Evolutionary conservation across 2,329 filamentous ascomycete genomes (phyloP).

Genomic region (Dothiorella sarmentorum): DNA sequence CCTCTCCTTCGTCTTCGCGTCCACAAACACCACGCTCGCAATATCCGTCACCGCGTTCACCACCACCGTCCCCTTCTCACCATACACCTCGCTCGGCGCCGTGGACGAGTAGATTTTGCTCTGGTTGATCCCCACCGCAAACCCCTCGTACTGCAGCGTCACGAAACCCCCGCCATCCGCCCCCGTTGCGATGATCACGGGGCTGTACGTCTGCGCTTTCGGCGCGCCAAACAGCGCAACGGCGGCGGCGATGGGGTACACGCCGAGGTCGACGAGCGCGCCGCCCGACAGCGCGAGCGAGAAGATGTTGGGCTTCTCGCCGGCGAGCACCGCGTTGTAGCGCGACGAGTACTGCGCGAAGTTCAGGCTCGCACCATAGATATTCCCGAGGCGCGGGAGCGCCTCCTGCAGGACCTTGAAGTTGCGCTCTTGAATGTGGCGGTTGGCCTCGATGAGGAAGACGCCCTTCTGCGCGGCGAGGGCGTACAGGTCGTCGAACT

Average conservation of each 20-base stretch:
- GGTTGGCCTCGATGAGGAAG: constrained; percentile 48
- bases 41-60: constrained; percentile 47
- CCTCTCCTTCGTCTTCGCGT: constrained; percentile 42
- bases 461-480: constrained; percentile 41
- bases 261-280: constrained; percentile 47
- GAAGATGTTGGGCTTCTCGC: constrained; percentile 49
- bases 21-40: constrained; percentile 38
- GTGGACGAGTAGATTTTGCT: constrained; percentile 45
- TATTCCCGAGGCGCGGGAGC: constrained; percentile 38
- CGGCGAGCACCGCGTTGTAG: constrained; percentile 46
- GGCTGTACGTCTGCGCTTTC: constrained; percentile 39
- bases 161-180: constrained; percentile 47
- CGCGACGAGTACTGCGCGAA: constrained; percentile 46
- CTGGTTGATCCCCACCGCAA: constrained; percentile 43
- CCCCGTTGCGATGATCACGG: constrained; percentile 43
- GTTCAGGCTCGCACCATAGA: constrained; percentile 45
- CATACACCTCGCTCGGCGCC: constrained; percentile 45
- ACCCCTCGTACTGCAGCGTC: constrained; percentile 43
- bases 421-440: constrained; percentile 50
- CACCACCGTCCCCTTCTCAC: constrained; percentile 46
- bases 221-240: constrained; percentile 48
- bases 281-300: constrained; percentile 46
- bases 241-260: constrained; percentile 48
- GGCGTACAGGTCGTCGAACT: constrained; percentile 44
- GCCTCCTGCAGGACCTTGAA: constrained; percentile 43